Evolutionary conservation across 2,329 filamentous ascomycete genomes (phyloP).

Genomic region (Allantophomopsis cytisporea): DNA sequence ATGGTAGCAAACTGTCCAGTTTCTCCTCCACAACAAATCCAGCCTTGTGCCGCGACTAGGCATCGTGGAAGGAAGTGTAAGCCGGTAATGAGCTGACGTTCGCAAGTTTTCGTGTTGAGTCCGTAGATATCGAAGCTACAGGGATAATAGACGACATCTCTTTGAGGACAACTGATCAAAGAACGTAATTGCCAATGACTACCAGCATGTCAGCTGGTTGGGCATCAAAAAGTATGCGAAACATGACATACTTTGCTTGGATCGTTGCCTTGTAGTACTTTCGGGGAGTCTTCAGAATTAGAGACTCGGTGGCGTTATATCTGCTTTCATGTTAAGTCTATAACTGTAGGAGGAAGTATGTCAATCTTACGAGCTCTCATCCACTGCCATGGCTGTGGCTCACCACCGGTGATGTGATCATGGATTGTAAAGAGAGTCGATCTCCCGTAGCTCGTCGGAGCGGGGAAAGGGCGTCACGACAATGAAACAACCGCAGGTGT

Average conservation of each 20-base stretch:
- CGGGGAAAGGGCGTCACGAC: no score
- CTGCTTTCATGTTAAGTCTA: slow-evolving; percentile 21
- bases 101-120: slow-evolving; percentile 54
- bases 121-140: slow-evolving; percentile 58
- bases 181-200: slow-evolving; percentile 86
- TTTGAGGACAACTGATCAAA: slow-evolving; percentile 69
- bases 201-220: slow-evolving; percentile 1
- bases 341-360: slow-evolving; percentile 4
- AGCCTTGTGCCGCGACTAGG: slow-evolving; percentile 73
- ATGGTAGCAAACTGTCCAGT: slow-evolving; percentile 59
- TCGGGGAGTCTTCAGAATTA: slow-evolving; percentile 45
- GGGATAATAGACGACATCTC: slow-evolving; percentile 75
- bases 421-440: not conserved
- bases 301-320: slow-evolving; percentile 49
- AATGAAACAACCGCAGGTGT: no score
- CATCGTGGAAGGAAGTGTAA: slow-evolving; percentile 70
- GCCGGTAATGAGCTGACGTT: slow-evolving; percentile 59
- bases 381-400: slow-evolving; percentile 5
- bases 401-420: not conserved
- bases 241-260: slow-evolving; percentile 41
- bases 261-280: slow-evolving; percentile 57
- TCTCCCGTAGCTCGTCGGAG: no score
- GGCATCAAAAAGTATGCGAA: slow-evolving; percentile 10
- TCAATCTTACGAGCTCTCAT: slow-evolving; percentile 1
- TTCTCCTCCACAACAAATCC: slow-evolving; percentile 83